A percentile compares a stretch with the other conserved stretches of the same genome.
These are phyloP conservation scores for Ascochyta koolunga DNA, from an alignment of 2,329 filamentous ascomycete species.

Conservation along the genomic window DNA sequence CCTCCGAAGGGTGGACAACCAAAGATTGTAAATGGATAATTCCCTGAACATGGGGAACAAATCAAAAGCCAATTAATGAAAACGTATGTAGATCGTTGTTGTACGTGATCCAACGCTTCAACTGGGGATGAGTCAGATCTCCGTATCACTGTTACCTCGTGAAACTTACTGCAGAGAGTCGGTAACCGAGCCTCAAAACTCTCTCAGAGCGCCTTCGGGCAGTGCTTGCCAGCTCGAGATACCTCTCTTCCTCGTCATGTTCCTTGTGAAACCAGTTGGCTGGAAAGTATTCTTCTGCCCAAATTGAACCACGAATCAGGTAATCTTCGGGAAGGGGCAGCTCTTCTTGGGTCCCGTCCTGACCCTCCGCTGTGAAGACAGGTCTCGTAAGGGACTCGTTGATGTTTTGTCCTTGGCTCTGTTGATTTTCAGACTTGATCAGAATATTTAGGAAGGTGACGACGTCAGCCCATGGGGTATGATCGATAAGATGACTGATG, in stretches of 20 bases:
- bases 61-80: too few species aligned
- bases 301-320: conserved; percentile 67
- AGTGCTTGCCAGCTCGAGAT: conserved; percentile 67
- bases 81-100: conserved; percentile 7
- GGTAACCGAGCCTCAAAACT: conserved; percentile 63
- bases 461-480: conserved; percentile 62
- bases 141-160: too few species aligned
- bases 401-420: conserved; percentile 35
- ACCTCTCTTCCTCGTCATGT: conserved; percentile 71
- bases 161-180: conserved; percentile 48
- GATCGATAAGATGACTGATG: conserved; percentile 36
- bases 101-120: conserved; percentile 42
- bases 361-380: conserved; percentile 56
- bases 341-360: conserved; percentile 46
- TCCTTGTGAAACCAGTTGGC: conserved; percentile 65
- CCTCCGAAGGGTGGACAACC: too few species aligned
- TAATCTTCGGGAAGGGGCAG: conserved; percentile 73
- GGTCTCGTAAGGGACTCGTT: conserved; percentile 33
- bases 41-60: too few species aligned
- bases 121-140: background rate
- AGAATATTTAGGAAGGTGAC: conserved; percentile 61
- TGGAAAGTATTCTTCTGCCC: conserved; percentile 65
- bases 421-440: conserved; percentile 44
- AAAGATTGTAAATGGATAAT: too few species aligned
- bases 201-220: conserved; percentile 63